Base-by-base conservation (phyloP, 1,284 basidiomycete genomes). In the Tilletia setariae region DNA sequence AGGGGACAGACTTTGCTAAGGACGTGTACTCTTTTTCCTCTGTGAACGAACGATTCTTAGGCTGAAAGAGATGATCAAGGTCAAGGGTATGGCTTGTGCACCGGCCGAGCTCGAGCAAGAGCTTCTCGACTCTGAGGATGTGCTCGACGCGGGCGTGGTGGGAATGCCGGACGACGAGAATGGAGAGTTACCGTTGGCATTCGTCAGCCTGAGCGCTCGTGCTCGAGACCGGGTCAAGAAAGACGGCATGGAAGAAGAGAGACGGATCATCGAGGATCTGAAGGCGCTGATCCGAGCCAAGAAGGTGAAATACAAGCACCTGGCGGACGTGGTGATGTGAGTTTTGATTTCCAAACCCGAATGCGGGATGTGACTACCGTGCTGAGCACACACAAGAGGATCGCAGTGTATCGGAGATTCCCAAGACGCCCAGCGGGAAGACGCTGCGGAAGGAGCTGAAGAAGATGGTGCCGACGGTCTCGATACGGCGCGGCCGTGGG, bases 171-270 rank as follows among this genome's bases (percentile, higher is more conserved):
- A 93, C 77, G 90, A 92, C 16, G 90, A 88, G 73, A 89, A 87
- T 64, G 91, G 91, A 43, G 91, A 93, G 67, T 66, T 91, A 2
- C 91, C 92, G 0, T 80, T 90, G 62, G 90, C 90, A 0, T 92
- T 87, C 76, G 84, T 92, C n/a, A 88, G 89, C 1, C 85, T 88
- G 9, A 85, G 84, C 65, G 79, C 84, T 1, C 80, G 83, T 7
- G 86, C 87, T 0, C 79, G 80, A 21, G 82, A 83, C 64, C 84
- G 85, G n/a, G 82, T 86, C 84, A 15, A 83, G 51, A 21, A 23
- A 25, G 23, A 13, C n/a, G 51, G 23, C 23, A 15, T 6, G 75
- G 2, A 83, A 83, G 21, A 80, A 79, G 70, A 72, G 44, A 25
- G 16, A n/a, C 42, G 43, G 44, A 67, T 49, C 43, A 49, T 56